phyloP scores from a whole-genome alignment of 1,139 yeast genomes.

The Hanseniaspora sp. region DNA sequence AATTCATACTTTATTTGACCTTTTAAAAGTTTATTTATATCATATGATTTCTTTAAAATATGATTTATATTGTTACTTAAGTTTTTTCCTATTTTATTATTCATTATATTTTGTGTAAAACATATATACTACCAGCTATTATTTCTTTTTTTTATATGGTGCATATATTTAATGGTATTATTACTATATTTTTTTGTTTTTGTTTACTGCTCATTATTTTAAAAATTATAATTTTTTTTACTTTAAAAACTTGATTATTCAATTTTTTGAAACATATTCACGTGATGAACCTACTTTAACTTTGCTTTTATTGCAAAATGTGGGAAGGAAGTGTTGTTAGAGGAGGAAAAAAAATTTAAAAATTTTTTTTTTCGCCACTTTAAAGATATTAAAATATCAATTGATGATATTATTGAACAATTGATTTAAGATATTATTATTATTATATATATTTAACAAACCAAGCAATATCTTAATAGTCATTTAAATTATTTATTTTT shows the following conservation, averaged over 20 bases:
- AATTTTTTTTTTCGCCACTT: not conserved
- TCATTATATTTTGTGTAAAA: not conserved
- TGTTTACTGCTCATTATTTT: not conserved
- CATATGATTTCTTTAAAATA: not conserved
- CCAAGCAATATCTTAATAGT: too few species aligned
- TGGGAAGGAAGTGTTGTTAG: not conserved
- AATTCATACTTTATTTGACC: constrained; percentile 11
- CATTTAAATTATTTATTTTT: not conserved
- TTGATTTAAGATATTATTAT: too few species aligned
- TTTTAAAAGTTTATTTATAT: not conserved
- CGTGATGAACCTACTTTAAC: not conserved
- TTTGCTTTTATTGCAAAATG: not conserved
- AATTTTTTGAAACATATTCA: not conserved
- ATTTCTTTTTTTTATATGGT: too few species aligned
- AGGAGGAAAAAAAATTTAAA: not conserved
- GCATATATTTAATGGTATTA: too few species aligned
- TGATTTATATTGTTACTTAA: not conserved
- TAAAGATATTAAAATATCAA: not conserved
- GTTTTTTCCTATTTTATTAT: not conserved
- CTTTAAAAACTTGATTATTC: too few species aligned
- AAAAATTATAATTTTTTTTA: too few species aligned
- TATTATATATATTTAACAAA: not conserved
- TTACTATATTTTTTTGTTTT: too few species aligned
- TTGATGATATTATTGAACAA: too few species aligned
- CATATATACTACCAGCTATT: not conserved